Base-by-base conservation (phyloP, 192 early-diverging fungal genomes). In the Rhizophagus clarus region DNA sequence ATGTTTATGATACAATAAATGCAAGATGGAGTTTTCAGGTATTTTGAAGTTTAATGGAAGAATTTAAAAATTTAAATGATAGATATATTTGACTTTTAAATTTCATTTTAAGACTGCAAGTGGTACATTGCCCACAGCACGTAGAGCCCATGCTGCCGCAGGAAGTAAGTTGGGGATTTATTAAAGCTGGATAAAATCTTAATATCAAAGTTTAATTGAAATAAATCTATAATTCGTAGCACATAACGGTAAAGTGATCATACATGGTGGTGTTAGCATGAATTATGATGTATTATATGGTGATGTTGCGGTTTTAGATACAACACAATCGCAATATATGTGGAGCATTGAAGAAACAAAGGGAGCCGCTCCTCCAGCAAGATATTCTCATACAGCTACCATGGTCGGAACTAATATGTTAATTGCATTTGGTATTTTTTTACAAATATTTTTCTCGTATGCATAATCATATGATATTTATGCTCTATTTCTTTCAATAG, bases 1-100 rank as follows among this genome's bases (percentile, higher is more conserved):
- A 76, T 63, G 34, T 76, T 37, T 76, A 63, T 64, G 74, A 76
- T 76, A 76, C 61, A n/a, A 40, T 37, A 62, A 76, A 62, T 29
- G 56, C 17, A n/a, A n/a, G 4, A 34, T 76, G 74, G 74, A 4
- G 11, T 40, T 14, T 47, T 31, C 26, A 61, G 74, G 74, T 76
- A 63, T 63, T 17, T 42, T 26, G 17, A 69, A 22, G 14, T 20
- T 69, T 29, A 31, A 29, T 29, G 31, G 9, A 32, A 34, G n/a
- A 24, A 26, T 20, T 32, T 8, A 73, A 73, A 28, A 28, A 4
- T 29, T 15, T 14, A 34, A 45, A 45, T 45, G 11, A 45, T 34
- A 14, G 5, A 7, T 28, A 20, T n/a, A 40, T 26, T 69, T 26
- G 6, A 34, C 20, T 20, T 69, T 32, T 31, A 34, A 28, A 31